Conservation (phyloP, 352 stramenopile species). For the Pseudoperonospora humuli region DNA sequence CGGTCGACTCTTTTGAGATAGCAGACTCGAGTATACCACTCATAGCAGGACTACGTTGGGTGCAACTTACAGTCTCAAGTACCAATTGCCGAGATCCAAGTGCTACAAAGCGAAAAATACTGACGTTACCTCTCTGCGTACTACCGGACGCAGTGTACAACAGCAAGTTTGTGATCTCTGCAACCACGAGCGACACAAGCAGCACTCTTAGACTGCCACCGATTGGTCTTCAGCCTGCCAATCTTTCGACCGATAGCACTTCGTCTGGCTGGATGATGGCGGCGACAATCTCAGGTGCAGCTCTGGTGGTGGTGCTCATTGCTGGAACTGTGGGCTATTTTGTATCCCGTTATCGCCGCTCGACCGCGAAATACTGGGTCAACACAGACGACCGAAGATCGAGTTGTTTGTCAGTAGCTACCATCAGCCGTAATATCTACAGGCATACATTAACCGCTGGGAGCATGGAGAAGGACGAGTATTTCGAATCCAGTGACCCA, state of each 20-base stretch:
- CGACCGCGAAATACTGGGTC: constrained; percentile 11
- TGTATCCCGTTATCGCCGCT: constrained; percentile 18
- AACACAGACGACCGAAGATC: constrained; percentile 15
- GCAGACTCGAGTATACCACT: constrained; percentile 16
- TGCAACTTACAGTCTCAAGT: constrained; percentile 19
- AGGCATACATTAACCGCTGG: constrained; percentile 22
- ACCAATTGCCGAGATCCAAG: constrained; percentile 20
- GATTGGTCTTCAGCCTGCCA: constrained; percentile 2
- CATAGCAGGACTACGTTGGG: constrained; percentile 3
- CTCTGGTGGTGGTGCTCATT: constrained; percentile 18
- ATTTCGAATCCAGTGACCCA: constrained; percentile 10
- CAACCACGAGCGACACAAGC: neutral
- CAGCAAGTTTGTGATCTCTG: constrained; percentile 20
- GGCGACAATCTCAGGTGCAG: constrained; percentile 29
- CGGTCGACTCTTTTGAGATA: constrained; percentile 21
- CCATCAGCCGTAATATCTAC: constrained; percentile 9
- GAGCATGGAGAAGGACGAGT: constrained; percentile 5
- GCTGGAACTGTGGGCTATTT: constrained; percentile 22
- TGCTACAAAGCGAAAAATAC: constrained; percentile 15
- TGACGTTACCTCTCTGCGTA: constrained; percentile 22
- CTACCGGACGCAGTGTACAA: constrained; percentile 28
- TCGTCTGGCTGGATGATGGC: constrained; percentile 31
- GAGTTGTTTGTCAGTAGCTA: constrained; percentile 5
- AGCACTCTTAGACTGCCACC: neutral
- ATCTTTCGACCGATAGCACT: neutral